These are phyloP conservation scores for Ogataea pini DNA, from an alignment of 805 yeast species.

Conservation along the genomic window DNA sequence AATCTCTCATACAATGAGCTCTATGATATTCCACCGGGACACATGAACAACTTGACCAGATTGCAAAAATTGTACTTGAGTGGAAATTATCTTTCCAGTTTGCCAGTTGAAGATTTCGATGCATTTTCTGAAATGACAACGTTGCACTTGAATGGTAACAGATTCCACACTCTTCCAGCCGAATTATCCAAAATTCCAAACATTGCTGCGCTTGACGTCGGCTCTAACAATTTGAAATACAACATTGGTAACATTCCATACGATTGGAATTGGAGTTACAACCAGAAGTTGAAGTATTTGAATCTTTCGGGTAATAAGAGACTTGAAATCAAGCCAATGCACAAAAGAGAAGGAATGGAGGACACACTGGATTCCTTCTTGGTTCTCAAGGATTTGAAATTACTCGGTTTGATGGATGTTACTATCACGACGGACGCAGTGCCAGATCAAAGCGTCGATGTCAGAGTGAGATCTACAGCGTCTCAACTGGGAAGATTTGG, in stretches of 20 bases:
- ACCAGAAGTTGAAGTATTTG: constrained; percentile 69
- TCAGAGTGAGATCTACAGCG: constrained; percentile 88
- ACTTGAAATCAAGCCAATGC: constrained; percentile 78
- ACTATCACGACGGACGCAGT: constrained; percentile 85
- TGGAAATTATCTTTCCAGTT: constrained; percentile 75
- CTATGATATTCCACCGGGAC: constrained; percentile 79
- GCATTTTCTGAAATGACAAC: constrained; percentile 56
- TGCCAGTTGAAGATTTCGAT: constrained; percentile 87
- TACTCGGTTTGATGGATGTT: constrained; percentile 91
- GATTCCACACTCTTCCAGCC: constrained; percentile 82
- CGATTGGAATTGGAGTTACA: constrained; percentile 97
- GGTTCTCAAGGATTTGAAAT: constrained; percentile 63
- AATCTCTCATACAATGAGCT: constrained; percentile 85
- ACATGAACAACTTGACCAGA: constrained; percentile 53
- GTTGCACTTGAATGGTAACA: constrained; percentile 78
- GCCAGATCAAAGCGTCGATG: constrained; percentile 82
- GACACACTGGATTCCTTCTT: constrained; percentile 69
- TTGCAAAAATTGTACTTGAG: constrained; percentile 72
- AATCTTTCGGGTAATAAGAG: constrained; percentile 92
- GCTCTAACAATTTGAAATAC: constrained; percentile 86
- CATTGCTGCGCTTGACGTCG: constrained; percentile 79
- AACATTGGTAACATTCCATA: constrained; percentile 93
- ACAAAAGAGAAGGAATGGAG: constrained; percentile 52
- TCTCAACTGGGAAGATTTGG: constrained; percentile 73
- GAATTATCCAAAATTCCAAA: constrained; percentile 71